Evolutionary conservation across 495 filamentous ascomycete species (phyloP).

Genomic region (Neurospora africana): DNA sequence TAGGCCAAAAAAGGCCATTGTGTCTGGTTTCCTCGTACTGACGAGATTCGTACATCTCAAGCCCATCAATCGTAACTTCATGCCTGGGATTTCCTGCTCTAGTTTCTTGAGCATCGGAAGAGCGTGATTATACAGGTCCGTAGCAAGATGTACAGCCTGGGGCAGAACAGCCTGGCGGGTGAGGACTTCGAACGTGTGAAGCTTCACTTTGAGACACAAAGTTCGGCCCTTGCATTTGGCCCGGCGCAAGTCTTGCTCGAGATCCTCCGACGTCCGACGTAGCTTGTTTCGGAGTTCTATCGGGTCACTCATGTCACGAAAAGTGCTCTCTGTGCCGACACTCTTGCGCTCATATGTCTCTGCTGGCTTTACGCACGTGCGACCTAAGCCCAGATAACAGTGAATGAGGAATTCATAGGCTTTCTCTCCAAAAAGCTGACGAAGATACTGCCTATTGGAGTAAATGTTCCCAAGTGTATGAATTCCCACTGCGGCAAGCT

Average conservation of each 20-base stretch:
- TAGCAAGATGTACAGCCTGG: conserved; percentile 56
- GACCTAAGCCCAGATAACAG: conserved; percentile 75
- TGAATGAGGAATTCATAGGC: conserved; percentile 75
- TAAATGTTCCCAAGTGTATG: conserved; percentile 88
- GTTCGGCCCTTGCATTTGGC: conserved; percentile 84
- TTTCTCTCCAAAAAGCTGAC: conserved; percentile 80
- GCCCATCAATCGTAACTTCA: conserved; percentile 82
- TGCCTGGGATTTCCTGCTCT: conserved; percentile 70
- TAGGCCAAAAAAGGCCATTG: conserved; percentile 70
- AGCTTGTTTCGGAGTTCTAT: conserved; percentile 66
- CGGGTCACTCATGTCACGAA: conserved; percentile 64
- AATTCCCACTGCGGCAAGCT: conserved; percentile 77
- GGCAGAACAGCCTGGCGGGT: conserved; percentile 70
- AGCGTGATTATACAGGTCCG: conserved; percentile 74
- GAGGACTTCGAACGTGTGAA: conserved; percentile 86
- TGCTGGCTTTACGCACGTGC: conserved; percentile 78
- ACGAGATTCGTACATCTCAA: conserved; percentile 79
- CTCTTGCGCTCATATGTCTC: conserved; percentile 89
- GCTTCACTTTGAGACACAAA: conserved; percentile 81
- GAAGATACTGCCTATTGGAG: conserved; percentile 56
- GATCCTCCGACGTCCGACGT: conserved; percentile 66
- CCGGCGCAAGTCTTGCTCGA: conserved; percentile 74
- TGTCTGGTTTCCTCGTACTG: conserved; percentile 63
- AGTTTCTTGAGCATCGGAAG: conserved; percentile 78
- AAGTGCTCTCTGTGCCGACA: conserved; percentile 89